phyloP scores from a whole-genome alignment of 176 grass and related monocot genomes.

The Phragmites australis region DNA sequence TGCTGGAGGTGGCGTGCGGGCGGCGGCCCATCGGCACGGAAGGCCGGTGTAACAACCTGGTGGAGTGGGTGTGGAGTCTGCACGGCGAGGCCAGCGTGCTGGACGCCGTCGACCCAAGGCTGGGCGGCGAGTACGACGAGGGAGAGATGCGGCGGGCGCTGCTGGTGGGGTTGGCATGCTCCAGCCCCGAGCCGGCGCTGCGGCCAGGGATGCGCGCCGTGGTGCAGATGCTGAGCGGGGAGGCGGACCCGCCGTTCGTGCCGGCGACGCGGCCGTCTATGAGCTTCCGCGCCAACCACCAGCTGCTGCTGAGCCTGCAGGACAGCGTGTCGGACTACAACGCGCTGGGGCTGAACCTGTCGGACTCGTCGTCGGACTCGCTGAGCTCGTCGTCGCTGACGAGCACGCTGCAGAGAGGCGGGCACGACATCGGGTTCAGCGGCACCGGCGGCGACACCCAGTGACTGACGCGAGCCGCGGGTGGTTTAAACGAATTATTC shows the following conservation, averaged over 20 bases:
- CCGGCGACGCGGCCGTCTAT: slow-evolving; percentile 66
- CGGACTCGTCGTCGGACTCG: slow-evolving; percentile 53
- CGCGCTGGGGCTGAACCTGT: slow-evolving; percentile 63
- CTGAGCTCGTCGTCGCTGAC: slow-evolving; percentile 60
- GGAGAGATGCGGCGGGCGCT: slow-evolving; percentile 56
- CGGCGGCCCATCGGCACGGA: slow-evolving; percentile 66
- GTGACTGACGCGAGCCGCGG: slow-evolving; percentile 26
- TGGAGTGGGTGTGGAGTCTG: slow-evolving; percentile 90
- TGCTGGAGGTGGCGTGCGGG: slow-evolving; percentile 71
- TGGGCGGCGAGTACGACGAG: slow-evolving; percentile 71
- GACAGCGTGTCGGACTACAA: slow-evolving; percentile 97
- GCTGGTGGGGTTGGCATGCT: slow-evolving; percentile 81
- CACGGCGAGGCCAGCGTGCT: slow-evolving; percentile 64
- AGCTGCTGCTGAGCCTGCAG: slow-evolving; percentile 79
- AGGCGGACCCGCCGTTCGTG: slow-evolving; percentile 86
- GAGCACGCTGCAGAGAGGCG: slow-evolving; percentile 62
- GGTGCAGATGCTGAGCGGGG: slow-evolving; percentile 85
- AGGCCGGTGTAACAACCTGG: slow-evolving; percentile 61
- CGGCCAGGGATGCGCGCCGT: slow-evolving; percentile 76
- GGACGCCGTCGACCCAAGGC: slow-evolving; percentile 47
- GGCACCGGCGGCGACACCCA: slow-evolving; percentile 33
- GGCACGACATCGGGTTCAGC: slow-evolving; percentile 51
- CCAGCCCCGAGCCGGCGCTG: slow-evolving; percentile 58
- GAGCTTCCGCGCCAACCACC: slow-evolving; percentile 86
- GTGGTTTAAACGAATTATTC: no score